Evolutionary conservation across 192 early-diverging fungal genomes (phyloP).

Genomic region (Dissophora globulifera): DNA sequence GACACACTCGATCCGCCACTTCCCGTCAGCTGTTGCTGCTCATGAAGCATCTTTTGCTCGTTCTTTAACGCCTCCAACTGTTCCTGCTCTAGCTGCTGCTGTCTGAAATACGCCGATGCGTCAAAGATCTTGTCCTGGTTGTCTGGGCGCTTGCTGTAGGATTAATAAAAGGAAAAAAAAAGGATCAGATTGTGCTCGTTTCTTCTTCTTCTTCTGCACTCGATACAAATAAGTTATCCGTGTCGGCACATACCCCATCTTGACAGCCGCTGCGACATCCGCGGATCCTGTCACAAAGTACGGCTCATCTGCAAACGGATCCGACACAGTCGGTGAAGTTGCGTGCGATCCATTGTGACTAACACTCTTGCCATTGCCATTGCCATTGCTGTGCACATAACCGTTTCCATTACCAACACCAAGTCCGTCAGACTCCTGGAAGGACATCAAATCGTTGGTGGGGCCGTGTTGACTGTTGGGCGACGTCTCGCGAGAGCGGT

Average conservation of each 20-base stretch:
- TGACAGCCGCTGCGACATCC: slow-evolving; percentile 39
- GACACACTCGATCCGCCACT: slow-evolving; percentile 22
- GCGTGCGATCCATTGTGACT: background rate
- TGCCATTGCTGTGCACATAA: slow-evolving; percentile 13
- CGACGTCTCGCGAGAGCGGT: background rate
- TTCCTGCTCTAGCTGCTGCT: slow-evolving; percentile 50
- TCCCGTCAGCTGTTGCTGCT: slow-evolving; percentile 32
- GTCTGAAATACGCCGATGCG: slow-evolving; percentile 39
- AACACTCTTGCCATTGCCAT: slow-evolving; percentile 21
- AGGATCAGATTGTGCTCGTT: background rate
- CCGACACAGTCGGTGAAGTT: background rate
- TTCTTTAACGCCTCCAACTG: slow-evolving; percentile 37
- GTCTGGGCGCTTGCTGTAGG: slow-evolving; percentile 36
- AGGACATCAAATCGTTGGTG: slow-evolving; percentile 29
- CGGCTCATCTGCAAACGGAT: slow-evolving; percentile 39
- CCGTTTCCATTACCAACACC: slow-evolving; percentile 16
- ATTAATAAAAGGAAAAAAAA: background rate
- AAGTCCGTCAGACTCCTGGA: background rate
- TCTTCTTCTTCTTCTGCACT: too few relatives aligned
- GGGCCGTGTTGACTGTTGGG: slow-evolving; percentile 2
- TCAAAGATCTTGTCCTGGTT: slow-evolving; percentile 54
- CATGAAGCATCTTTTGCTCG: slow-evolving; percentile 24
- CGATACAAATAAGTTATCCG: too few relatives aligned
- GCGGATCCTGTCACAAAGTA: slow-evolving; percentile 23
- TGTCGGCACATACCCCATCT: slow-evolving; percentile 50